Base-by-base conservation (phyloP, 257 asterid genomes). In the Nicotiana paniculata region DNA sequence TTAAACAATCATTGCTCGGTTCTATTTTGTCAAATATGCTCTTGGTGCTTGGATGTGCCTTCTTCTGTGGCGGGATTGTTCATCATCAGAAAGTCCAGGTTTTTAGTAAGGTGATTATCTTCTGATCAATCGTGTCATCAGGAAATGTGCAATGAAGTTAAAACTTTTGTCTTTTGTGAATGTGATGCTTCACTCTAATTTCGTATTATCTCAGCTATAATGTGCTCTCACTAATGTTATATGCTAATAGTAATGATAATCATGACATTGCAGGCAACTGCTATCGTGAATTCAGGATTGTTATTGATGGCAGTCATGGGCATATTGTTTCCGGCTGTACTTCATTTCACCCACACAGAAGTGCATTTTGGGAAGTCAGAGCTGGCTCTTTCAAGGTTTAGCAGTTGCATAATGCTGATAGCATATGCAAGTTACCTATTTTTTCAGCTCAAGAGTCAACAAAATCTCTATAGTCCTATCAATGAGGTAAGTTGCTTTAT, bases 291-390 rank as follows among this genome's bases (percentile, higher is more conserved):
- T 85, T 94, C 98, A 5, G 99, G 99, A 72, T 90, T 96, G 84
- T 86, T 96, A 87, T 85, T 96, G 86, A 96, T 94, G 99, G 99
- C 99, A 26, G 99, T 96, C 55, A 96, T 96, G 99, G 97, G 98
- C 65, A 79, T 96, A 83, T 72, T 96, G 81, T 90, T 96, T 86
- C 99, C 99, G 0, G 99, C 97, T 12, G 99, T 96, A 76, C 93
- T 96, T 70, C 97, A 94, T 85, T 94, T 93, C 85, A 94, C 98
- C 61, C 98, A 89, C 77, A 86, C 99, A 13, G 99, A 96, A 88
- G 87, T 89, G 84, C 97, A 96, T 83, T 85, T 91, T 87, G 97
- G 95, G 74, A 92, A 90, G 84, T 96, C 99, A 1, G 99, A 93
- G 90, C 88, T 96, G 63, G 95, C 97, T 65, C 97, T 94, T 84